Evolutionary conservation across 2,329 filamentous ascomycete species (phyloP), one percentile per base, ranked within the genome.

Genomic region (Nectriaceae sp.): DNA sequence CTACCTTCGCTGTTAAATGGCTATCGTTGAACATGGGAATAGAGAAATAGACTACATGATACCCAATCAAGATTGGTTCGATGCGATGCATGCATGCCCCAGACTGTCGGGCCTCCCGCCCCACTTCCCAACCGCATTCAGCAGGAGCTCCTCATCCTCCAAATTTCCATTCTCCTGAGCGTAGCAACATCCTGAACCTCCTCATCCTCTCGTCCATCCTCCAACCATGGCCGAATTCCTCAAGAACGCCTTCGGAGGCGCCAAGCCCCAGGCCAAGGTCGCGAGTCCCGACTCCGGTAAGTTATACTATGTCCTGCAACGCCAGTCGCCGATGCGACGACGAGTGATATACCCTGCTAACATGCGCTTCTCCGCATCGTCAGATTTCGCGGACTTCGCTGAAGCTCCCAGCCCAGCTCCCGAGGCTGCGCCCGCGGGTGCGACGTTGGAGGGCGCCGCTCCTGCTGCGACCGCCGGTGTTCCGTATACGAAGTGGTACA

Each of bases 401-500:
- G 86, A 84, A 56, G 87, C 85, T 60, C 83, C 90, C 56, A 84
- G 88, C 18, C 85, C 89, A 47, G 70, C 76, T 20, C 80, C 79
- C 48, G 72, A 80, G 51, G 68, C 75, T 41, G 69, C 71, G 40
- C 71, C 75, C 38, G 72, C 72, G 49, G 71, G 76, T 50, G 71
- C 77, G 54, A 70, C 77, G 47, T 69, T 78, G 50, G 71, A 69
- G 29, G 70, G 72, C 21, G 68, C 74, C 36, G 69, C 72, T 41
- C 77, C 79, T 51, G 75, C 74, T 38, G 69, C 72, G 40, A 68
- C 72, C 40, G 76, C 78, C 38, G 71, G 68, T 37, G 74, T 77
- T 21, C 88, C 89, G 13, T 97, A 88, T 71, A 96, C 91, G 43
- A 90, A 90, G 77, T 99, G 94, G 94, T 99, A 97, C 75, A 90